phyloP scores from a whole-genome alignment of 331 rosid species.

The Erythrophleum ivorense region DNA sequence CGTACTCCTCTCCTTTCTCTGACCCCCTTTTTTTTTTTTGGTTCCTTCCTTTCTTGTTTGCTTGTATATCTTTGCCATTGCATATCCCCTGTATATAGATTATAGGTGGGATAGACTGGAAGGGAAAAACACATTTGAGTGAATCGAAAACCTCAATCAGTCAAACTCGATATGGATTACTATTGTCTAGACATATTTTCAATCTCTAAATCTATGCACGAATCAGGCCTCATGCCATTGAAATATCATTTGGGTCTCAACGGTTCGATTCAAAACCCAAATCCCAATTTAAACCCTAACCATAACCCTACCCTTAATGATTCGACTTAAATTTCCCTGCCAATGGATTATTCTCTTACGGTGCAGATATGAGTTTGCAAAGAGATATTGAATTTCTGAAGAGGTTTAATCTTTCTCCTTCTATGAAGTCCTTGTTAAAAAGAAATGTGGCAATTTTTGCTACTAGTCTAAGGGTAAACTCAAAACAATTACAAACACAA shows the following conservation, averaged over 20 bases:
- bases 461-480: slow-evolving; percentile 71
- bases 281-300: slow-evolving; percentile 32
- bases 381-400: slow-evolving; percentile 75
- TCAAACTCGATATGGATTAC: slow-evolving; percentile 44
- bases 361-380: slow-evolving; percentile 50
- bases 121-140: slow-evolving; percentile 61
- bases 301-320: slow-evolving; percentile 1
- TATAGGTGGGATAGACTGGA: slow-evolving; percentile 62
- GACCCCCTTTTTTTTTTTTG: not conserved
- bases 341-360: slow-evolving; percentile 49
- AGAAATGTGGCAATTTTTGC: slow-evolving; percentile 76
- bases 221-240: slow-evolving; percentile 58
- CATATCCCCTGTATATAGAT: not conserved
- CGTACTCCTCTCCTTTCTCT: not conserved
- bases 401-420: slow-evolving; percentile 72
- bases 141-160: slow-evolving; percentile 56
- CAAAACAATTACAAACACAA: slow-evolving; percentile 51
- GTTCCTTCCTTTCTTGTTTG: not conserved
- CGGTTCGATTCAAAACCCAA: slow-evolving; percentile 21
- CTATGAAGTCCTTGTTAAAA: slow-evolving; percentile 66
- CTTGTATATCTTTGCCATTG: not conserved
- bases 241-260: slow-evolving; percentile 43
- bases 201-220: slow-evolving; percentile 55
- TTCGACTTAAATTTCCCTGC: slow-evolving; percentile 47
- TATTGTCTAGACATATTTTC: slow-evolving; percentile 47